Base-by-base conservation (phyloP, 1,284 basidiomycete species). In the Trametes pubescens region DNA sequence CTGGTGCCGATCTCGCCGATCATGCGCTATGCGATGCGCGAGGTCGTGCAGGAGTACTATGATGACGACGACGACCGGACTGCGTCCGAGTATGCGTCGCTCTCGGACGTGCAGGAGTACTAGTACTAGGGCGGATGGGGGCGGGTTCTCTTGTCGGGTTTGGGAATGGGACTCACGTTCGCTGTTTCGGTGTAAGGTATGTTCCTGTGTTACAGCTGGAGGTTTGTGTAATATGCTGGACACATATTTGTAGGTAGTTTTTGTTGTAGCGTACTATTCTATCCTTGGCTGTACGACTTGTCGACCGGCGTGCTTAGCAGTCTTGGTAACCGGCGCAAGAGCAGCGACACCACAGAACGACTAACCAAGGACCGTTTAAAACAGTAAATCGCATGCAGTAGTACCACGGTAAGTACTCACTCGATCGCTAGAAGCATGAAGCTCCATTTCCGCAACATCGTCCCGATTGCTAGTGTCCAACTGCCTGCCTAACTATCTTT, bases 1-100 rank as follows among this genome's bases (percentile, higher is more conserved):
- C 73, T 94, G 59, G 80, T 91, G 32, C 88, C 92, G 10, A 83
- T 85, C 22, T 90, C 91, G 3, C 91, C 92, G 1, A 89, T 93
- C 62, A 90, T 93, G 85, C 80, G 87, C 29, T 91, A 80, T 74
- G 92, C 92, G 51, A 93, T 94, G 91, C 80, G 85, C 54, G 86
- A 90, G 72, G 92, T 94, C 14, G 84, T 93, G 24, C 82, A 85
- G 71, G 92, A 94, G 76, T 92, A 92, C 69, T 87, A 91, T 68
- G 88, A 90, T 68, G 84, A 92, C 67, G 87, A 90, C 66, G 88
- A 91, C 66, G 83, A 84, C 70, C 34, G 64, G 67, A 87, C 87
- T n/a, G 82, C 86, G 37, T 90, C 89, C 18, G 90, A 92, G 65
- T 91, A 91, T 69, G 87, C 87, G 16, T 90, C 88, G 14, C 76